A percentile compares a stretch with the other conserved stretches of the same genome.
These are phyloP conservation scores for Acanthamoeba culbertsoni DNA, from an alignment of 208 protist genomes.

Conservation along the genomic window DNA sequence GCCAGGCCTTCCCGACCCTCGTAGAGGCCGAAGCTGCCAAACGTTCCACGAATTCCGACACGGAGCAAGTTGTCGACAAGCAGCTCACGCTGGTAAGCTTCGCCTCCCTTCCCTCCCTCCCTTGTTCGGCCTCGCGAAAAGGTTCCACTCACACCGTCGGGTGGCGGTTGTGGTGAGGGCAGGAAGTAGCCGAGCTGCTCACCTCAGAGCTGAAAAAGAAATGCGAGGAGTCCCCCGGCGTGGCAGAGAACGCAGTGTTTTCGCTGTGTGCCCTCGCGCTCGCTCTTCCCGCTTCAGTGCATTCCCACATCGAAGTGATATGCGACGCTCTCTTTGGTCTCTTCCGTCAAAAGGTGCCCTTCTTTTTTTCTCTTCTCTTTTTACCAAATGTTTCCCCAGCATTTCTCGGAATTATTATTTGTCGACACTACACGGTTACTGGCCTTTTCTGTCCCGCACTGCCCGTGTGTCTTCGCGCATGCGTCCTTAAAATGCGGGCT, in stretches of 20 bases:
- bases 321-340: constrained; percentile 36
- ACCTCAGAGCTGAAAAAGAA: background rate
- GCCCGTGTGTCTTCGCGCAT: too few relatives aligned
- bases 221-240: constrained; percentile 38
- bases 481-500: too few relatives aligned
- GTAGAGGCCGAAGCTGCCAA: constrained; percentile 51
- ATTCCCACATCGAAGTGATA: constrained; percentile 49
- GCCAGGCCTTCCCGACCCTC: constrained; percentile 18
- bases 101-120: too few relatives aligned
- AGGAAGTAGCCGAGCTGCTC: constrained; percentile 44
- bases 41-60: background rate
- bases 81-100: background rate
- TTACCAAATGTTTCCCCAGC: too few relatives aligned
- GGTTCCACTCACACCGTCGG: too few relatives aligned
- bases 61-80: constrained; percentile 22
- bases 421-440: too few relatives aligned
- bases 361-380: too few relatives aligned
- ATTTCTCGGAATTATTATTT: too few relatives aligned
- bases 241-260: constrained; percentile 19
- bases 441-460: too few relatives aligned
- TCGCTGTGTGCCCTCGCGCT: background rate
- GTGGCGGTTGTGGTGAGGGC: background rate
- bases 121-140: too few relatives aligned
- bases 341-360: constrained; percentile 5
- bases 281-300: background rate